Evolutionary conservation across 371 early-diverging fungal species (phyloP), one percentile per base, ranked within the genome.

Genomic region (Rhizomucor pusillus): DNA sequence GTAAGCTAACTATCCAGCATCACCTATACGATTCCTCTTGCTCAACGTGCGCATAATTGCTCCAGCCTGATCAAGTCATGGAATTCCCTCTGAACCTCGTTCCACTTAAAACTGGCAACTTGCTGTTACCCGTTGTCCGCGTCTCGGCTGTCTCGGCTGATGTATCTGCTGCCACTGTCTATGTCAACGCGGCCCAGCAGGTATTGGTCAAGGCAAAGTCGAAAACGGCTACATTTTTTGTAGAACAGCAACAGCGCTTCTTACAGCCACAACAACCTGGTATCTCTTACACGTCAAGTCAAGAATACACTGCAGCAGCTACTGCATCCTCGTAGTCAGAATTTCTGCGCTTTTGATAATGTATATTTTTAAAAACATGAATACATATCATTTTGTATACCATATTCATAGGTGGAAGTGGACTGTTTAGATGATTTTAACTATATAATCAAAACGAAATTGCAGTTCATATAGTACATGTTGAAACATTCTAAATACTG

Each of bases 81-180:
- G 81, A 77, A 43, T 85, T 86, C 47, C 57, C 71, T 5, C 56
- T 90, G 16, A 74, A 75, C 10, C 61, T 90, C 25, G 77, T 86
- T 0, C 86, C 90, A 16, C 60, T 90, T 14, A 79, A 82, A 56
- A 86, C 88, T 0, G 90, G 90, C 1, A 81, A 80, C 9, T 51
- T 86, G 5, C 72, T 82, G 25, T 58, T 86, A 11, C 86, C 86
- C 43, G 61, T 73, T 41, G 74, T 86, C 2, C 68, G 75, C 39
- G 69, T 86, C 10, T 69, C 69, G n/a, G 73, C 79, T 37, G 73
- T 73, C 12, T 67, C 74, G 0, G 55, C 77, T 6, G 75, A 73
- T 43, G 66, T 79, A 1, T 77, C 78, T 55, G 73, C 80, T 16
- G 77, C 83, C 23, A 84, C 82, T 12, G 70, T 81, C 11, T 83